Percentiles rank a stretch among this genome's conserved stretches.
Evolutionary conservation across 441 rosid genomes (phyloP).

Genomic region (Sinapis alba): DNA sequence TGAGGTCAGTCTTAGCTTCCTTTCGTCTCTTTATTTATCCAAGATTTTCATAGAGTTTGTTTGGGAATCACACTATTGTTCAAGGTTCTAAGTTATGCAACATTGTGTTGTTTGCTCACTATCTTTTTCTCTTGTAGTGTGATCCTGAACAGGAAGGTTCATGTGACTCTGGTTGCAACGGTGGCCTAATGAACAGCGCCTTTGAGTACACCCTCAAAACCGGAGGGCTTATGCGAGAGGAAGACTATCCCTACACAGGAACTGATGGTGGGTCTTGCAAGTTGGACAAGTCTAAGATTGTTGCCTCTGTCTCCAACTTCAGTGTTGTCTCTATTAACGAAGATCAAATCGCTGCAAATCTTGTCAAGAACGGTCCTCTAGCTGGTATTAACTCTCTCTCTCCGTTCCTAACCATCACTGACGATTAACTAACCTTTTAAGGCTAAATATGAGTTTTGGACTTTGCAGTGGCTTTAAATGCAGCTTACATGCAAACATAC

Average conservation of each 20-base stretch:
- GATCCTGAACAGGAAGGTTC: slow-evolving; percentile 82
- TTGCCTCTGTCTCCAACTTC: slow-evolving; percentile 81
- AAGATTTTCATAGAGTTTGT: neutral
- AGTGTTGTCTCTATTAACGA: slow-evolving; percentile 86
- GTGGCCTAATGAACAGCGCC: slow-evolving; percentile 96
- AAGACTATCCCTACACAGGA: slow-evolving; percentile 91
- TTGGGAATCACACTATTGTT: neutral
- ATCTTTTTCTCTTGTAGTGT: slow-evolving; percentile 53
- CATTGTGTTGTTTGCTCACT: neutral
- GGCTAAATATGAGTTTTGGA: neutral
- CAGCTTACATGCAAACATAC: slow-evolving; percentile 93
- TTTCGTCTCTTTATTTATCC: neutral
- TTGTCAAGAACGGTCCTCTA: slow-evolving; percentile 80
- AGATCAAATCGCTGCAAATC: slow-evolving; percentile 91
- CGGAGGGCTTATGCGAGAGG: slow-evolving; percentile 92
- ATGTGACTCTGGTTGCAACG: slow-evolving; percentile 94
- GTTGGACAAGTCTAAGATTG: slow-evolving; percentile 79
- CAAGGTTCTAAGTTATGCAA: neutral
- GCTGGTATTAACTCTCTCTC: neutral
- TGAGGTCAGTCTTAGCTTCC: slow-evolving; percentile 53
- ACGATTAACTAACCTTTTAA: neutral
- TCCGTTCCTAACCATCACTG: neutral
- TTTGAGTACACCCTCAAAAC: slow-evolving; percentile 86
- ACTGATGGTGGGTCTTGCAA: slow-evolving; percentile 70
- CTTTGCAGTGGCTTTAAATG: slow-evolving; percentile 74